Conservation (phyloP, 352 stramenopile genomes). For the Globisporangium paroecandrum region DNA sequence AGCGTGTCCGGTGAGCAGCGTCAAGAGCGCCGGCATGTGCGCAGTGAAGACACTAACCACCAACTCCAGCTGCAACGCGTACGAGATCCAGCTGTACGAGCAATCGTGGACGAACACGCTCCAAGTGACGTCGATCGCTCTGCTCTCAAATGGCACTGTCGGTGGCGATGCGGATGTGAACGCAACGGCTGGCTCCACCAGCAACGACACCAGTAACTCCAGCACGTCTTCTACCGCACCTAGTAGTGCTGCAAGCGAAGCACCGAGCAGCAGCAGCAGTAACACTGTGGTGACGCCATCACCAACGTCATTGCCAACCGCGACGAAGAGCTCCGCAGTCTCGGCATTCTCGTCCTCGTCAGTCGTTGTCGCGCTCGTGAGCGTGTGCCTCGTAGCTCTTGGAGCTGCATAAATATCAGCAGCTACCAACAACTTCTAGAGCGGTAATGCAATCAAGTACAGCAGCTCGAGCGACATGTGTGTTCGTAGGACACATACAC, state of each 20-base stretch:
- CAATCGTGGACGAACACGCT: constrained; percentile 62
- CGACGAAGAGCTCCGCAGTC: constrained; percentile 1
- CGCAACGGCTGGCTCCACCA: not conserved
- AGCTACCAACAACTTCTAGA: not conserved
- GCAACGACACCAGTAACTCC: not conserved
- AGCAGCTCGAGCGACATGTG: too few relatives aligned
- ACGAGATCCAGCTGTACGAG: constrained; percentile 53
- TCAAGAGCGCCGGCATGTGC: constrained; percentile 37
- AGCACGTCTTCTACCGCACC: not conserved
- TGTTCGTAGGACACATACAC: too few relatives aligned
- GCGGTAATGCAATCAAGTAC: too few relatives aligned
- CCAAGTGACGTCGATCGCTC: constrained; percentile 41
- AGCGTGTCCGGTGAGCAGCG: constrained; percentile 37
- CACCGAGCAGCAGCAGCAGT: not conserved
- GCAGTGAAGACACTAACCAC: constrained; percentile 17
- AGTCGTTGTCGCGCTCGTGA: not conserved
- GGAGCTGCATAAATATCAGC: not conserved
- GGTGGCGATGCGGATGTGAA: not conserved
- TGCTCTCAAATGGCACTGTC: not conserved
- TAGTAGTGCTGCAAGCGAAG: not conserved
- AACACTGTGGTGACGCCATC: not conserved
- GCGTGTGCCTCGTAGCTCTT: not conserved
- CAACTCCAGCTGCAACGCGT: constrained; percentile 28
- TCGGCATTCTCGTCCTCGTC: not conserved
- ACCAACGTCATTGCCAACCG: not conserved